Evolutionary conservation across 2,329 filamentous ascomycete species (phyloP), one percentile per base, ranked within the genome.

Genomic region (Amauroascus niger): DNA sequence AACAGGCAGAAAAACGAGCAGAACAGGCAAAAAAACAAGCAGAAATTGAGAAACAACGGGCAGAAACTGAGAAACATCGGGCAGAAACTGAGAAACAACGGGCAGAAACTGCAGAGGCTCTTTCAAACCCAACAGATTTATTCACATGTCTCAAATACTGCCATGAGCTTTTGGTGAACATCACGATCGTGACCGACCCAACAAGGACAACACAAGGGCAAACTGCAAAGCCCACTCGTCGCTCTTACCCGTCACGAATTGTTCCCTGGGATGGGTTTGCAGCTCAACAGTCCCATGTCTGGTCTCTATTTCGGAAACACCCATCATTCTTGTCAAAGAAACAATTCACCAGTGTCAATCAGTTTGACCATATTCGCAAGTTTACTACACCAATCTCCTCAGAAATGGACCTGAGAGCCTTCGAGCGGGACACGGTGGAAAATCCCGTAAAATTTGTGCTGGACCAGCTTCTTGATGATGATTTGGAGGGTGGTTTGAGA

Each of bases 401-500:
- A 39, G 66, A 74, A 60, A 54, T 55, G 40, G 61, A 63, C 22
- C 67, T 74, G 26, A 64, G 63, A 39, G 37, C 67, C 24, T 69
- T 64, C 49, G 61, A 70, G 57, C 64, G 60, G n/a, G 57, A 68
- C 9, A 62, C 61, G 2, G 63, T 74, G 6, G 66, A 74, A 55
- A 69, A 67, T 55, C 60, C n/a, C n/a, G n/a, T n/a, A n/a, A n/a
- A n/a, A n/a, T n/a, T n/a, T n/a, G n/a, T n/a, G n/a, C n/a, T n/a
- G n/a, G n/a, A n/a, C n/a, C n/a, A n/a, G n/a, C n/a, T n/a, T n/a
- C n/a, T n/a, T n/a, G n/a, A n/a, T n/a, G n/a, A n/a, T n/a, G n/a
- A n/a, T n/a, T n/a, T n/a, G n/a, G n/a, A n/a, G n/a, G n/a, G n/a
- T n/a, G n/a, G n/a, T n/a, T n/a, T n/a, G n/a, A n/a, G n/a, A n/a